Conservation (phyloP, 495 filamentous ascomycete genomes). For the Thermochaetoides thermophila region DNA sequence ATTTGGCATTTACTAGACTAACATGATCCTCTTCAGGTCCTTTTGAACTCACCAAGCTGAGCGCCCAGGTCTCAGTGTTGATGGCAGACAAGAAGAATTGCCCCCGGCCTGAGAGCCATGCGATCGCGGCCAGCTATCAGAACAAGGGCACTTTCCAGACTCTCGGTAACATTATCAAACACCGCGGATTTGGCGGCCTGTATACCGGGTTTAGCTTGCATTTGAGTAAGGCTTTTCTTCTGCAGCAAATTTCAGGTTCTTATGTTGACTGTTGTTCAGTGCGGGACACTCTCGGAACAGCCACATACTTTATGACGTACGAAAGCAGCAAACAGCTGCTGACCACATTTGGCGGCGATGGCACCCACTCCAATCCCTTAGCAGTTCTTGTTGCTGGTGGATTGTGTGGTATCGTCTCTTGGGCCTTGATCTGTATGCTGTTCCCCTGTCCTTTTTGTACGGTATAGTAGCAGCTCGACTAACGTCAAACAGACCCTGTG, state of each 20-base stretch:
- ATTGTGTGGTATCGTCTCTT: slow-evolving; percentile 65
- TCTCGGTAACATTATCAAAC: slow-evolving; percentile 60
- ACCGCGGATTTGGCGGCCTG: slow-evolving; percentile 61
- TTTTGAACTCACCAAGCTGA: slow-evolving; percentile 86
- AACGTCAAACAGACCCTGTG: slow-evolving; percentile 41
- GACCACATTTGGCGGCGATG: slow-evolving; percentile 52
- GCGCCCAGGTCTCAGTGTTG: slow-evolving; percentile 76
- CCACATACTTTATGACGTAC: slow-evolving; percentile 83
- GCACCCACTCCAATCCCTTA: slow-evolving; percentile 52
- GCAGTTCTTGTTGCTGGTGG: slow-evolving; percentile 63
- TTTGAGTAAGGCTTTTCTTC: slow-evolving; percentile 42
- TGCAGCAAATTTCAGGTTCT: too few species aligned
- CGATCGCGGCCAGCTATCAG: slow-evolving; percentile 53
- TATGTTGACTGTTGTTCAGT: slow-evolving; percentile 24
- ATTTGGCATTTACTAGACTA: background rate
- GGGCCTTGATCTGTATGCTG: slow-evolving; percentile 53
- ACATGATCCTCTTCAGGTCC: slow-evolving; percentile 43
- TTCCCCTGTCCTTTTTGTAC: background rate
- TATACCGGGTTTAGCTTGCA: slow-evolving; percentile 82
- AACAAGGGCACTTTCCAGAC: slow-evolving; percentile 72
- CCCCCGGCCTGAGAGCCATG: slow-evolving; percentile 34
- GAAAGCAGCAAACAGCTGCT: slow-evolving; percentile 79
- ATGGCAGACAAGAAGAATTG: slow-evolving; percentile 53
- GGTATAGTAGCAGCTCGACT: background rate
- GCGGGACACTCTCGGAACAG: slow-evolving; percentile 78